Base-by-base conservation (phyloP, 306 rosid species). In the Mimosa bimucronata region DNA sequence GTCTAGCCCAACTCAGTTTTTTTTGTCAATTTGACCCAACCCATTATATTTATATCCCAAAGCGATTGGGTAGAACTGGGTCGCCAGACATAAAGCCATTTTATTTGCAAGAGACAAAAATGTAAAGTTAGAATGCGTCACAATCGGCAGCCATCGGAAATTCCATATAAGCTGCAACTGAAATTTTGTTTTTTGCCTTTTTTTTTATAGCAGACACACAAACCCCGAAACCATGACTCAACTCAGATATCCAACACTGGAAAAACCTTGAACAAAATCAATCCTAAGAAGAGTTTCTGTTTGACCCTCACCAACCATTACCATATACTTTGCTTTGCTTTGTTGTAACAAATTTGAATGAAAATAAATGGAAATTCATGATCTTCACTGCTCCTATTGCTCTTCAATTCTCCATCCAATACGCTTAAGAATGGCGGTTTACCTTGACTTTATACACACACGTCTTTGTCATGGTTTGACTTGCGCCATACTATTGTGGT, bases 291-390 rank as follows among this genome's bases (percentile, higher is more conserved):
- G 6, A 9, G 65, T 58, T 15, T 11, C 65, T 10, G 2, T 9
- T 55, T 55, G 62, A 55, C 62, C 29, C 62, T 28, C 28, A 53
- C 61, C 61, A 53, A 53, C 61, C 61, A n/a, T 53, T 7, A n/a
- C 71, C 46, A 19, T 25, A 42, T 18, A 18, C 71, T 64, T 64
- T 4, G 41, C 4, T 12, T 11, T 13, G 1, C 30, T 9, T 23
- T 57, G 65, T 57, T 58, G 21, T 58, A 10, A 9, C 40, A 29
- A 28, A 4, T 62, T 62, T 29, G 10, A 64, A 64, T 15, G 69
- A 30, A 64, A 64, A 30, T 9, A 23, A 25, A 23, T 21, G 65
- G 31, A 58, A 58, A 58, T 3, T 58, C 15, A 25, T 23, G 65
- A 25, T 58, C 16, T 58, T 58, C 31, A 23, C 31, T 58, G 31